Conservation (phyloP, 768 basidiomycete genomes). For the Tephrocybe sp. region DNA sequence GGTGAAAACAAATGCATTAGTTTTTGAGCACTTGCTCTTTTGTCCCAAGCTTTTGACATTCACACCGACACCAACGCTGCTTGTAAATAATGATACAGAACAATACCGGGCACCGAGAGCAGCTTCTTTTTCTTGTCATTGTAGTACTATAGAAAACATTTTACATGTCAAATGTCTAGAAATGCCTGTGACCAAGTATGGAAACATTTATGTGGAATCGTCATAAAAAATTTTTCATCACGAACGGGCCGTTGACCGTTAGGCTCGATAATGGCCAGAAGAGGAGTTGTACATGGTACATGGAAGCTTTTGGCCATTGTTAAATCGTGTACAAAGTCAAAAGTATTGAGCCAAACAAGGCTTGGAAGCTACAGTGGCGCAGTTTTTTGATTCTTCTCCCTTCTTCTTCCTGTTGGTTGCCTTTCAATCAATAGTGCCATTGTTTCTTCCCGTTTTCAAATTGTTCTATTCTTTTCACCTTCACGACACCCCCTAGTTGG, state of each 20-base stretch:
- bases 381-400: slow-evolving; percentile 25
- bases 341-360: slow-evolving; percentile 25
- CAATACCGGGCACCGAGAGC: too few relatives aligned
- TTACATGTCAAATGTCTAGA: too few relatives aligned
- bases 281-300: slow-evolving; percentile 2
- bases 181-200: slow-evolving; percentile 9
- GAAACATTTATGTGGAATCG: not conserved
- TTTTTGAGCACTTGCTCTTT: too few relatives aligned
- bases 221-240: not conserved
- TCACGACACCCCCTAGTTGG: slow-evolving; percentile 32
- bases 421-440: slow-evolving; percentile 23
- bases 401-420: slow-evolving; percentile 19
- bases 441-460: slow-evolving; percentile 30
- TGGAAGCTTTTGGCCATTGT: slow-evolving; percentile 14
- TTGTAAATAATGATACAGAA: too few relatives aligned
- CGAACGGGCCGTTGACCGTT: slow-evolving; percentile 2
- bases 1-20: too few relatives aligned
- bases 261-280: slow-evolving; percentile 7
- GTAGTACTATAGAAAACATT: too few relatives aligned
- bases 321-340: slow-evolving; percentile 23
- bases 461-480: slow-evolving; percentile 34
- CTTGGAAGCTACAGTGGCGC: slow-evolving; percentile 25
- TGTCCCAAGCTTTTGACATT: too few relatives aligned
- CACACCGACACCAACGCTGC: too few relatives aligned
- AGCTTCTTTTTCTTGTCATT: too few relatives aligned